Evolutionary conservation across 345 rosid species (phyloP).

Genomic region (Eucalyptus cloeziana): DNA sequence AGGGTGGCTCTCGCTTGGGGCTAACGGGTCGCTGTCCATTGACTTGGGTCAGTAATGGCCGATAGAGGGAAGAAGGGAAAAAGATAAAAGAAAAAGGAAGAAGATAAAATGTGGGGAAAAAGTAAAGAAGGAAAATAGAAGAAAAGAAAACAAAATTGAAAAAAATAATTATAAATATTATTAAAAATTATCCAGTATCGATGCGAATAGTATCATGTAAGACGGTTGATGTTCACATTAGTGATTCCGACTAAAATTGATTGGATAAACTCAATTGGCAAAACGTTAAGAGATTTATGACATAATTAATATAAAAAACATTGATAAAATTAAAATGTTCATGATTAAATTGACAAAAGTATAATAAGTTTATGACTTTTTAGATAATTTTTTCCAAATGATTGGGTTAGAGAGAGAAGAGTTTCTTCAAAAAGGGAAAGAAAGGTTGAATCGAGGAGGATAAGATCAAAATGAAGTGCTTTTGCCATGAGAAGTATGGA

Average conservation of each 20-base stretch:
- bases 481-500: background rate
- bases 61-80: background rate
- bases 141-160: background rate
- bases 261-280: background rate
- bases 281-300: background rate
- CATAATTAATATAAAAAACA: too few species aligned
- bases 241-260: background rate
- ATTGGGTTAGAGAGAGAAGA: background rate
- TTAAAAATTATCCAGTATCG: background rate
- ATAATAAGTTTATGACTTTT: background rate
- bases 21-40: too few species aligned
- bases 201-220: too few species aligned
- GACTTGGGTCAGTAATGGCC: background rate
- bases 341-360: fast-evolving
- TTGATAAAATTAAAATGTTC: background rate
- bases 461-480: background rate
- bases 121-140: background rate
- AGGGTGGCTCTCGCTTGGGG: too few species aligned
- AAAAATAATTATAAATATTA: background rate
- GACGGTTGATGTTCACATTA: fast-evolving
- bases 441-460: background rate
- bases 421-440: background rate
- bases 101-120: background rate
- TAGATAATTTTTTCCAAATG: background rate
- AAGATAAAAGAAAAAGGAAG: background rate